Percentiles rank a stretch among this genome's conserved stretches.
phyloP scores from a whole-genome alignment of 768 basidiomycete genomes.

The Russula griseocarnosa region DNA sequence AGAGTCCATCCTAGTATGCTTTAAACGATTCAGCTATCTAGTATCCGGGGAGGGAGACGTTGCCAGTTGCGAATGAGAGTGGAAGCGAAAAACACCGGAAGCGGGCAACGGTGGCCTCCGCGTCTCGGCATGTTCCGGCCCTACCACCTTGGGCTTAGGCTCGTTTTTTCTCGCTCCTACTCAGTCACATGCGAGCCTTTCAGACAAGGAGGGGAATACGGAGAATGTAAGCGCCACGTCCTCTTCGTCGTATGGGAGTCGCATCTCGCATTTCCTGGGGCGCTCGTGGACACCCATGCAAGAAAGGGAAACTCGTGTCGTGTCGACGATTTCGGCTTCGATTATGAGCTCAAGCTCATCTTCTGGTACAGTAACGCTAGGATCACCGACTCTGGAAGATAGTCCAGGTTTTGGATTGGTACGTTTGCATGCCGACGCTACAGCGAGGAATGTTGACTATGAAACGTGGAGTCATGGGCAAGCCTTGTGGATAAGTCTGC shows the following conservation, averaged over 20 bases:
- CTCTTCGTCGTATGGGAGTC: slow-evolving; percentile 15
- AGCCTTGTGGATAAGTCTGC: slow-evolving; percentile 85
- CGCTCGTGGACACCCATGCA: slow-evolving; percentile 51
- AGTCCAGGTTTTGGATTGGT: slow-evolving; percentile 71
- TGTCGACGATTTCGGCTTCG: slow-evolving; percentile 62
- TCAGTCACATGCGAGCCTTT: slow-evolving; percentile 30
- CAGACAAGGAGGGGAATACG: slow-evolving; percentile 34
- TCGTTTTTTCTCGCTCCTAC: slow-evolving; percentile 1
- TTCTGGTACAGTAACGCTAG: slow-evolving; percentile 11
- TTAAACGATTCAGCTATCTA: too few relatives aligned
- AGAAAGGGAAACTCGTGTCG: slow-evolving; percentile 43
- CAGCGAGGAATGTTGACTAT: neutral
- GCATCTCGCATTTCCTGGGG: slow-evolving; percentile 53
- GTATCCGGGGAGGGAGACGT: too few relatives aligned
- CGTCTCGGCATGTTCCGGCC: too few relatives aligned
- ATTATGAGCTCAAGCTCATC: slow-evolving; percentile 63
- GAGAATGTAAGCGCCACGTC: slow-evolving; percentile 19
- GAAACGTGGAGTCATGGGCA: slow-evolving; percentile 70
- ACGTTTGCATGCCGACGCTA: slow-evolving; percentile 31
- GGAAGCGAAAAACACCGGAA: too few relatives aligned
- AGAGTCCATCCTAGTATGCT: too few relatives aligned
- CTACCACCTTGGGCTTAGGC: neutral
- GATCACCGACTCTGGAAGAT: slow-evolving; percentile 40
- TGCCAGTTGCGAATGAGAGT: too few relatives aligned
- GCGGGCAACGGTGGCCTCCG: too few relatives aligned